Evolutionary conservation across 1,139 yeast genomes (phyloP), one percentile per base, ranked within the genome.

Genomic region (Petasospora rhodanensis): DNA sequence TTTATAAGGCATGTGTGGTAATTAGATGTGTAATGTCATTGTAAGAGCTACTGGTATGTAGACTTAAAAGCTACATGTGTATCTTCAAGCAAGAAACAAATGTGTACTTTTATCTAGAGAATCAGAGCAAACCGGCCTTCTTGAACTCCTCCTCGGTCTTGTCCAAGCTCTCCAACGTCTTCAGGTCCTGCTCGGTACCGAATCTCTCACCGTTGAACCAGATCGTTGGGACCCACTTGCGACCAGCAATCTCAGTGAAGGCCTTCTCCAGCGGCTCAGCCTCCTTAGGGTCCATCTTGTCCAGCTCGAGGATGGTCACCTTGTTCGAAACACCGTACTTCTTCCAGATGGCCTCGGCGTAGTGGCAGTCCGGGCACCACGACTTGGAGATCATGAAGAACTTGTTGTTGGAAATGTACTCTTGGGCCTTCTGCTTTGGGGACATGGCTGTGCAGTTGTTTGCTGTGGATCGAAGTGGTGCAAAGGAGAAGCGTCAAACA

Each of bases 341-440:
- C 33, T 67, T 63, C 67, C 76, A 79, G 14, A 79, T 58, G 16
- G 59, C 58, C 40, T 73, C 66, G 9, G 81, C 73, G 50, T 78
- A 81, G 31, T 69, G 74, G 48, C 89, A 81, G 49, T 81, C 89
- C 2, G 85, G 83, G 55, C 89, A 81, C 87, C 87, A 81, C 14
- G 80, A 68, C 46, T 80, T 81, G 26, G 83, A 73, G 12, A 80
- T 55, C 68, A 78, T 72, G 40, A 81, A 64, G 46, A 59, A 73
- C 30, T 62, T 64, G 56, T 79, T 61, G 6, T 59, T 47, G 6
- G 55, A 37, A 32, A 80, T 66, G 32, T 76, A 58, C 15, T 65
- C 59, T 38, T 64, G 56, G 8, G 77, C 81, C 19, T 35, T 33
- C 9, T 26, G 29, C 25, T 22, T 32, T 26, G 39, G 36, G 5